A percentile compares a stretch with the other conserved stretches of the same genome.
phyloP scores from a whole-genome alignment of 2,329 filamentous ascomycete genomes.

The Diplodia sapinea region DNA sequence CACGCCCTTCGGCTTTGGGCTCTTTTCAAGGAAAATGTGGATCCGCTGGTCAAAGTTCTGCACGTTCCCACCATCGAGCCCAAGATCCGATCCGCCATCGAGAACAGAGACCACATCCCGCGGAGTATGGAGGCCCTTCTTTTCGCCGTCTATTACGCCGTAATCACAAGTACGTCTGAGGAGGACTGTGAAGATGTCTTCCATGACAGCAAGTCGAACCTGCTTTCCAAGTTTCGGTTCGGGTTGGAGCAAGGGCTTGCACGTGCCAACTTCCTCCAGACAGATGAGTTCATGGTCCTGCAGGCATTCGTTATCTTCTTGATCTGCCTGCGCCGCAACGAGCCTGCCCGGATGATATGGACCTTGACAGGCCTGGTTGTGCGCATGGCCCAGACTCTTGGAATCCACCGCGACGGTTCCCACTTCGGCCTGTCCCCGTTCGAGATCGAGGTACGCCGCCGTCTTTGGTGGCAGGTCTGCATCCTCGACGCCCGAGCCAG shows the following conservation, averaged over 20 bases:
- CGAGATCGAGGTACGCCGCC: constrained; percentile 64
- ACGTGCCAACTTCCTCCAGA: constrained; percentile 66
- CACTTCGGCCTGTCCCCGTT: constrained; percentile 64
- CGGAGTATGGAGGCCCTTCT: constrained; percentile 64
- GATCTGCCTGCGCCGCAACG: constrained; percentile 60
- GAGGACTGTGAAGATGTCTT: constrained; percentile 57
- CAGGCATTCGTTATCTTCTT: constrained; percentile 69
- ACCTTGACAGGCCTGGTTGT: constrained; percentile 64
- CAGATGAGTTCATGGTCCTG: constrained; percentile 65
- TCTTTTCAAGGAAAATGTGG: constrained; percentile 74
- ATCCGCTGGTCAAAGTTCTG: constrained; percentile 73
- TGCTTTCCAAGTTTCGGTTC: constrained; percentile 65
- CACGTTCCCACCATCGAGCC: constrained; percentile 71
- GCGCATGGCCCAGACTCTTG: constrained; percentile 64
- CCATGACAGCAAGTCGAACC: constrained; percentile 57
- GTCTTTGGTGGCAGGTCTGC: constrained; percentile 66
- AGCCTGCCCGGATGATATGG: constrained; percentile 60
- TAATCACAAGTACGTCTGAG: constrained; percentile 58
- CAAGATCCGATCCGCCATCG: constrained; percentile 65
- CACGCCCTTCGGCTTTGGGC: constrained; percentile 73
- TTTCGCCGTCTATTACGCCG: constrained; percentile 67
- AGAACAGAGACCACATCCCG: constrained; percentile 63
- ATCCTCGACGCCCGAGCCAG: constrained; percentile 65
- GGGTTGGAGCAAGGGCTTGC: constrained; percentile 68
- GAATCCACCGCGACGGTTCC: constrained; percentile 64